Percentiles rank a stretch among this genome's conserved stretches.
These are phyloP conservation scores for Closterium sp. DNA, from an alignment of 139 green algal genomes.

Conservation along the genomic window DNA sequence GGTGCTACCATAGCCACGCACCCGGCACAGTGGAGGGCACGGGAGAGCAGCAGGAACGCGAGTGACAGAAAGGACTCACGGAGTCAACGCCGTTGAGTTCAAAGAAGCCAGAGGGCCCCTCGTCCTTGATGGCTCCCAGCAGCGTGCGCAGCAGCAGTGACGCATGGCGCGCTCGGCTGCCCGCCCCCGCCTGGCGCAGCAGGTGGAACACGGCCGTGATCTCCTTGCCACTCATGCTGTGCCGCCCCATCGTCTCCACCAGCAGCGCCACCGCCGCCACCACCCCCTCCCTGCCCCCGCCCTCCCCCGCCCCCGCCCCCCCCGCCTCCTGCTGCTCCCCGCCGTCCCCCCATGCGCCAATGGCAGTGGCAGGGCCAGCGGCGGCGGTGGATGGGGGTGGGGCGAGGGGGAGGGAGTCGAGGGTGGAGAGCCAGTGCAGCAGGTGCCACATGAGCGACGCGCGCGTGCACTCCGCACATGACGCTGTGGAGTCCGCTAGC, in stretches of 20 bases:
- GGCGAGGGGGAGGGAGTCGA: background rate
- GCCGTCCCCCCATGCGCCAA: background rate
- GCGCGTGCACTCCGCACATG: conserved; percentile 13
- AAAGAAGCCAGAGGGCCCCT: conserved; percentile 40
- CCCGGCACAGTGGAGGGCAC: no score
- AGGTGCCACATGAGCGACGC: conserved; percentile 21
- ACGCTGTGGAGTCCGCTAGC: conserved; percentile 30
- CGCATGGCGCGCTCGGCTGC: background rate
- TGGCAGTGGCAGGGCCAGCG: background rate
- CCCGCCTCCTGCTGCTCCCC: background rate
- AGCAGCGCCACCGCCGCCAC: conserved; percentile 3
- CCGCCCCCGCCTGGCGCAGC: conserved; percentile 1
- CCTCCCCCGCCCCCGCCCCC: no score
- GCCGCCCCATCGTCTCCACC: conserved; percentile 16
- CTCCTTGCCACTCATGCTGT: conserved; percentile 39
- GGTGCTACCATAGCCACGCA: no score
- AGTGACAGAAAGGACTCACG: background rate
- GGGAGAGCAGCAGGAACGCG: background rate
- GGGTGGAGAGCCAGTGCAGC: conserved; percentile 22
- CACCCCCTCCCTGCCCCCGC: background rate
- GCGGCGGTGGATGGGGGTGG: no score
- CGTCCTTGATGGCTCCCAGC: conserved; percentile 17
- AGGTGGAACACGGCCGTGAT: conserved; percentile 24
- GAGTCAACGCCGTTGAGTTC: conserved; percentile 36
- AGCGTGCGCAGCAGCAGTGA: conserved; percentile 15